Evolutionary conservation across 345 rosid genomes (phyloP).

Genomic region (Eucalyptus urophylla): DNA sequence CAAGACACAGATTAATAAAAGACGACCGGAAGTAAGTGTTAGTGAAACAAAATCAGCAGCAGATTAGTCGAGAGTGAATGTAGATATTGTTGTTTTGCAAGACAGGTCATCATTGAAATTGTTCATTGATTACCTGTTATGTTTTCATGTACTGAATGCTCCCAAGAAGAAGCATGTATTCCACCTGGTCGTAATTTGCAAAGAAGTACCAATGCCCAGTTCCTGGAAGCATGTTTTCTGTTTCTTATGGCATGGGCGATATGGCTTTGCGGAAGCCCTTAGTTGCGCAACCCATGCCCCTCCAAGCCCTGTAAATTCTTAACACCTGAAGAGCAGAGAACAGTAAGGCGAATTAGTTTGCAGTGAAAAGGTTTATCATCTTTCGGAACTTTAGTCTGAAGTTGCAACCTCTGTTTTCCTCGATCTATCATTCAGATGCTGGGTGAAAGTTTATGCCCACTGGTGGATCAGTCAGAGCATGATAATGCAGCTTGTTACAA

Average conservation of each 20-base stretch:
- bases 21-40: constrained; percentile 29
- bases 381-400: background rate
- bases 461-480: constrained; percentile 63
- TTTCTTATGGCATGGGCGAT: constrained; percentile 42
- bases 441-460: constrained; percentile 62
- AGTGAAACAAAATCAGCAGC: constrained; percentile 50
- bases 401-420: background rate
- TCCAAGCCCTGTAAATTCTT: constrained; percentile 57
- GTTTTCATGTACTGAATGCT: constrained; percentile 18
- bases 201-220: constrained; percentile 32
- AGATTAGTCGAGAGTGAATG: constrained; percentile 3
- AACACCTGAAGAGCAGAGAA: constrained; percentile 55
- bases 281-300: constrained; percentile 38
- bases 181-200: constrained; percentile 47
- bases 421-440: constrained; percentile 25
- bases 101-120: background rate
- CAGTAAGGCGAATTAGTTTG: constrained; percentile 10
- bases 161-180: constrained; percentile 60
- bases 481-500: constrained; percentile 36
- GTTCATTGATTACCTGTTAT: background rate
- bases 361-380: background rate
- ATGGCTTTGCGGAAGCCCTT: constrained; percentile 39
- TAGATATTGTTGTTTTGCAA: background rate
- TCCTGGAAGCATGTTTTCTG: constrained; percentile 46
- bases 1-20: background rate